These are phyloP conservation scores for Pseudoturritis turrita DNA, from an alignment of 345 rosid species.

Conservation along the genomic window DNA sequence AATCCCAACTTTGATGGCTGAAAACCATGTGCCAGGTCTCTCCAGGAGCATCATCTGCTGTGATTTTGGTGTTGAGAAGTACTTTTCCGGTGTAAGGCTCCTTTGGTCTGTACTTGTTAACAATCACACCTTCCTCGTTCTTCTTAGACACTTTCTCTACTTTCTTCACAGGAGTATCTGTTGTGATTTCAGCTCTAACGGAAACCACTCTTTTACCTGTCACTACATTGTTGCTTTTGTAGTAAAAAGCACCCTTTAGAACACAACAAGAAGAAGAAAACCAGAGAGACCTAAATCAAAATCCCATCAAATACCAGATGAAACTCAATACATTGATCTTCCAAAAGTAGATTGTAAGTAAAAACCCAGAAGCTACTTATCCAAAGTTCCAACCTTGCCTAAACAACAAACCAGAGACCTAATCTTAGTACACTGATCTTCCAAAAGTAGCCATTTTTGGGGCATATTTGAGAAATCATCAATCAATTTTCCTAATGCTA, in stretches of 20 bases:
- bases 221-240: conserved; percentile 44
- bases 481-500: neutral
- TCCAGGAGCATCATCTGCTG: conserved; percentile 96
- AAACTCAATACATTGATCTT: conserved; percentile 1
- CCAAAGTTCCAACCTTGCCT: conserved; percentile 6
- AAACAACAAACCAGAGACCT: neutral
- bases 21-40: conserved; percentile 99
- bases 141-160: conserved; percentile 76
- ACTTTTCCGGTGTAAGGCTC: conserved; percentile 74
- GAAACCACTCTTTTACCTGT: conserved; percentile 46
- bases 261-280: conserved; percentile 8
- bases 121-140: conserved; percentile 68
- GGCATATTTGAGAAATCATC: neutral
- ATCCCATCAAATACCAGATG: neutral
- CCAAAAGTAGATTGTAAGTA: neutral
- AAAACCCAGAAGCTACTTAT: neutral
- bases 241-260: conserved; percentile 29
- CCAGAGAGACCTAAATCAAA: neutral
- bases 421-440: neutral
- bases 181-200: conserved; percentile 72
- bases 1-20: conserved; percentile 58
- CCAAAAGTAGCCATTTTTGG: neutral
- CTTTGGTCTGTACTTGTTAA: conserved; percentile 84
- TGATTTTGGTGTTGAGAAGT: conserved; percentile 92
- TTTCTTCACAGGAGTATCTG: conserved; percentile 68